phyloP scores from a whole-genome alignment of 306 rosid genomes.

The Trichosanthes truncata region DNA sequence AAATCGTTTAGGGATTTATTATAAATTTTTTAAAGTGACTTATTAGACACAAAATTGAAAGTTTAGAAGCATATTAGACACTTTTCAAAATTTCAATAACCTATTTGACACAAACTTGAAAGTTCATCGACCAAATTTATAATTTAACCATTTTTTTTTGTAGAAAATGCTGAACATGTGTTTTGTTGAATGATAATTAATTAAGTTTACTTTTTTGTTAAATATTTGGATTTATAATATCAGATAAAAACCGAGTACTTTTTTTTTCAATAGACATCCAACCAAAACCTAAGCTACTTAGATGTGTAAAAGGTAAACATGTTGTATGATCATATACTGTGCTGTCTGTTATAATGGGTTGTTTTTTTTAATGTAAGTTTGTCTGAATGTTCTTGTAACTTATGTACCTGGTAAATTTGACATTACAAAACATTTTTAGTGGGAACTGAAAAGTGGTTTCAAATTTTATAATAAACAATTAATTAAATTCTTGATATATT shows the following conservation, averaged over 20 bases:
- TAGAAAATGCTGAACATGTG: no score
- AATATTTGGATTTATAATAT: no score
- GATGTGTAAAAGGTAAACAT: neutral
- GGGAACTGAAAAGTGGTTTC: neutral
- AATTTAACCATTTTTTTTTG: no score
- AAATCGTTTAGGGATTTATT: no score
- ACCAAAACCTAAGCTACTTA: neutral
- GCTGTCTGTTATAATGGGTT: neutral
- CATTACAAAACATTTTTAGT: neutral
- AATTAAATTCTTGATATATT: neutral
- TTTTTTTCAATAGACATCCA: neutral
- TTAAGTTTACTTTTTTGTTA: no score
- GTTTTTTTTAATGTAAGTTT: neutral
- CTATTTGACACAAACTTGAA: no score
- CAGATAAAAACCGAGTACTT: neutral
- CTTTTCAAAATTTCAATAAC: no score
- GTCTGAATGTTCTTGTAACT: conserved; percentile 1
- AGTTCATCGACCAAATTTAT: no score
- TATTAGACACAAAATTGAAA: no score
- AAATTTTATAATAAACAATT: neutral
- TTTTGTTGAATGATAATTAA: no score
- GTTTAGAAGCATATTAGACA: no score
- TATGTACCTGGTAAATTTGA: neutral
- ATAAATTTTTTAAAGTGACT: no score
- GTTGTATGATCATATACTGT: neutral